A percentile compares a stretch with the other conserved stretches of the same genome.
phyloP scores from a whole-genome alignment of 352 stramenopile genomes.

The Globisporangium paddicum region DNA sequence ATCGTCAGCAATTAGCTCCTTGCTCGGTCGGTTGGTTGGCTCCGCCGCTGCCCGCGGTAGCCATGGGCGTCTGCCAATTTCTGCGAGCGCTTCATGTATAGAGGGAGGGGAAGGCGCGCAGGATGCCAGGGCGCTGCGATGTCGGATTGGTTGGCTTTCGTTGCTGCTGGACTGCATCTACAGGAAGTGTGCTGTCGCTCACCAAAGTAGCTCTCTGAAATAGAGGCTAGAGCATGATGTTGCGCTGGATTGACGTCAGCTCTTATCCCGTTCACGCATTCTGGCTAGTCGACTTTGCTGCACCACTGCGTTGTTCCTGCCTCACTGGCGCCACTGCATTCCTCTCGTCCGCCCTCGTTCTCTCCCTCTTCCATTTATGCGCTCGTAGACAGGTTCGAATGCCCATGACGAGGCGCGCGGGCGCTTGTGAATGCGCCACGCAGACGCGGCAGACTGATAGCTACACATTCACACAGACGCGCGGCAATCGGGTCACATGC shows the following conservation, averaged over 20 bases:
- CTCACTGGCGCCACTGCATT: background rate
- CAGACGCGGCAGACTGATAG: background rate
- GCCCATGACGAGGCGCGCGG: background rate
- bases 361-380: background rate
- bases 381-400: background rate
- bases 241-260: background rate
- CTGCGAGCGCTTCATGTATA: background rate
- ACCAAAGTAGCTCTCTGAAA: background rate
- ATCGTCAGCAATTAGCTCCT: slow-evolving; percentile 5
- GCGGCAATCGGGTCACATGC: slow-evolving; percentile 8
- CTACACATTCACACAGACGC: background rate
- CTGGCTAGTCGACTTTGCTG: background rate
- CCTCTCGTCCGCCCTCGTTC: background rate
- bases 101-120: background rate
- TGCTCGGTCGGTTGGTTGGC: background rate
- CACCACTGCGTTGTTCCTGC: background rate
- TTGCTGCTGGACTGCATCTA: background rate
- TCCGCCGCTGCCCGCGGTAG: background rate
- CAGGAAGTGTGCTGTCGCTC: background rate
- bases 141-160: background rate
- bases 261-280: background rate
- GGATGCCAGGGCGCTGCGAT: background rate
- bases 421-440: background rate
- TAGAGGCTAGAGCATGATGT: background rate
- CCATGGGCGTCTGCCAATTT: background rate